Percentiles rank a stretch among this genome's conserved stretches.
Conservation (phyloP, 371 early-diverging fungal genomes). For the Polyrhizophydium stewartii region DNA sequence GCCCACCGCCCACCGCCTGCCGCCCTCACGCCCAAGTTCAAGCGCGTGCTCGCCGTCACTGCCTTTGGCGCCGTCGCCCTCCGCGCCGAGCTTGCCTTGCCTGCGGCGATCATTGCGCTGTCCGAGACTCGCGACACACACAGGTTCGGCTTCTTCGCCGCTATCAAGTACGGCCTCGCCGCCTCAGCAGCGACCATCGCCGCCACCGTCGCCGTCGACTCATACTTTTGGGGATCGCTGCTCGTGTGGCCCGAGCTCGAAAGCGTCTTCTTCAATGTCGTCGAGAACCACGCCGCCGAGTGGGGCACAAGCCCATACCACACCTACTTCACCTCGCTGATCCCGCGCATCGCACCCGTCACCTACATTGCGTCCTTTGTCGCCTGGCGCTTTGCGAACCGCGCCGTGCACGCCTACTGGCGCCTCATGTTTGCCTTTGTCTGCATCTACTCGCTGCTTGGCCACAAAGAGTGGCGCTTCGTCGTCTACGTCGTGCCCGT, state of each 20-base stretch:
- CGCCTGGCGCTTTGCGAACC: constrained; percentile 37
- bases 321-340: constrained; percentile 61
- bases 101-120: constrained; percentile 39
- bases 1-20: constrained; percentile 1
- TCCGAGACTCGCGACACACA: constrained; percentile 20
- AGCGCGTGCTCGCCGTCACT: constrained; percentile 52
- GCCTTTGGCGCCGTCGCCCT: constrained; percentile 67
- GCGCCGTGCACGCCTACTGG: constrained; percentile 49
- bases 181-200: constrained; percentile 34
- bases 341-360: constrained; percentile 73
- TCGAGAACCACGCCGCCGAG: constrained; percentile 68
- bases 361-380: constrained; percentile 46
- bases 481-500: constrained; percentile 84
- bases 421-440: constrained; percentile 57
- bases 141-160: constrained; percentile 19
- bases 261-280: constrained; percentile 83
- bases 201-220: constrained; percentile 67
- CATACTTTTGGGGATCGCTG: constrained; percentile 71
- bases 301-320: constrained; percentile 84
- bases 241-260: constrained; percentile 82
- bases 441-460: constrained; percentile 64
- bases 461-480: constrained; percentile 98
- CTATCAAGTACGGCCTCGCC: constrained; percentile 30
- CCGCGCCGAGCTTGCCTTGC: constrained; percentile 73
- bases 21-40: background rate